These are phyloP conservation scores for Castanea crenata DNA, from an alignment of 306 rosid genomes.

Conservation along the genomic window DNA sequence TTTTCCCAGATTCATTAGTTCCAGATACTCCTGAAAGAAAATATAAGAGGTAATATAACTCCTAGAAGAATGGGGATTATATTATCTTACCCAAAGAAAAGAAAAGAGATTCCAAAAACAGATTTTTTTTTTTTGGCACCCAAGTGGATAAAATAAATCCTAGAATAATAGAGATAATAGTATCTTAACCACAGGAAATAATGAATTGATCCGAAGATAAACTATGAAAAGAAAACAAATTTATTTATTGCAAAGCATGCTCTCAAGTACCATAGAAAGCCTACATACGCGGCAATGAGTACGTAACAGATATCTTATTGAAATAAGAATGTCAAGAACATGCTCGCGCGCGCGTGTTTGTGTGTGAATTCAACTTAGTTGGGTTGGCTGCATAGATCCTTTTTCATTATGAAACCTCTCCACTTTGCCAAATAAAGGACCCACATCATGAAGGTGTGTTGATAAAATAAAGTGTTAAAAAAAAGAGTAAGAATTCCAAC, in stretches of 20 bases:
- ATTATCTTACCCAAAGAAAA: not conserved
- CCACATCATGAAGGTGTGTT: not conserved
- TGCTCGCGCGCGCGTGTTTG: no score
- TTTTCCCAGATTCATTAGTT: conserved; percentile 49
- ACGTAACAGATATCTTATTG: not conserved
- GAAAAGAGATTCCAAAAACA: not conserved
- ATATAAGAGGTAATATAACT: not conserved
- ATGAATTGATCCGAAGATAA: not conserved
- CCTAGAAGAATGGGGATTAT: not conserved
- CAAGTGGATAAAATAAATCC: not conserved
- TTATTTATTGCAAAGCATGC: not conserved
- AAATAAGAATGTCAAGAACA: not conserved
- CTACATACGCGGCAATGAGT: not conserved
- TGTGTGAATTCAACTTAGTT: no score
- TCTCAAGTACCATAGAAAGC: not conserved
- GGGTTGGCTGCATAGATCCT: not conserved
- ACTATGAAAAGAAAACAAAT: not conserved
- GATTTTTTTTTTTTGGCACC: no score
- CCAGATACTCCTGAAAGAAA: conserved; percentile 38
- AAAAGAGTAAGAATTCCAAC: not conserved
- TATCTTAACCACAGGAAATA: not conserved
- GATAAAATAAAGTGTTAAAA: not conserved
- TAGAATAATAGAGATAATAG: not conserved
- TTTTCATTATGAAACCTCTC: not conserved
- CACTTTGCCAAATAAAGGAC: not conserved